Base-by-base conservation (phyloP, 345 rosid genomes). In the Linum lewisii region DNA sequence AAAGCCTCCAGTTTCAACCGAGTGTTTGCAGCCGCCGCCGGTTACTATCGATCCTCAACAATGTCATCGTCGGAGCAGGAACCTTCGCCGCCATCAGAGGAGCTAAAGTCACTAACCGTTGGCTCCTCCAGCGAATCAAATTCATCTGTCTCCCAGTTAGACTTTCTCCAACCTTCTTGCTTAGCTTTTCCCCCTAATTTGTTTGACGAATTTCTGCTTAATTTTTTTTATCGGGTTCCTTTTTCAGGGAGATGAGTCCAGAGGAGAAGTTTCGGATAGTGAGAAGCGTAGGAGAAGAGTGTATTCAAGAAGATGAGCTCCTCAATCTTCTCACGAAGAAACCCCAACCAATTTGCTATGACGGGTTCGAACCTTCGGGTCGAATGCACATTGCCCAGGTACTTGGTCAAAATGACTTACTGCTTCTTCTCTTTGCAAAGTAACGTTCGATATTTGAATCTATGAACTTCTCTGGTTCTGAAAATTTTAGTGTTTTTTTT, bases 341-440 rank as follows among this genome's bases (percentile, higher is more conserved):
- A 68, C 81, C 88, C 59, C 56, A 72, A 25, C 95, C 95, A 18
- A 79, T 88, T 72, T 86, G 97, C 75, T 92, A 92, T 29, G 97
- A 92, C 53, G 96, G 95, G 4, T 88, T 92, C 60, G 98, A 92
- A 79, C 97, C 98, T 49, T 88, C 98, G 6, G 94, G 95, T 34
- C 75, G 89, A 64, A 88, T 92, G 98, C 95, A 92, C 73, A 86
- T 92, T 26, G 97, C 98, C 68, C 97, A 92, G 90, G 98, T 71
- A n/a, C 23, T 44, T 25, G 14, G n/a, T 62, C 26, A 20, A 21
- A 21, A n/a, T 52, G 14, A 18, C 19, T 3, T 6, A 6, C 19
- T 20, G 14, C 13, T 23, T 52, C 4, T 21, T 7, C 15, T 21
- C 55, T 52, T 52, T 52, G 45, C 45, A 9, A 38, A 38, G 45